Evolutionary conservation across 2,329 filamentous ascomycete genomes (phyloP), one percentile per base, ranked within the genome.

Genomic region (Kalaharituber pfeilii): DNA sequence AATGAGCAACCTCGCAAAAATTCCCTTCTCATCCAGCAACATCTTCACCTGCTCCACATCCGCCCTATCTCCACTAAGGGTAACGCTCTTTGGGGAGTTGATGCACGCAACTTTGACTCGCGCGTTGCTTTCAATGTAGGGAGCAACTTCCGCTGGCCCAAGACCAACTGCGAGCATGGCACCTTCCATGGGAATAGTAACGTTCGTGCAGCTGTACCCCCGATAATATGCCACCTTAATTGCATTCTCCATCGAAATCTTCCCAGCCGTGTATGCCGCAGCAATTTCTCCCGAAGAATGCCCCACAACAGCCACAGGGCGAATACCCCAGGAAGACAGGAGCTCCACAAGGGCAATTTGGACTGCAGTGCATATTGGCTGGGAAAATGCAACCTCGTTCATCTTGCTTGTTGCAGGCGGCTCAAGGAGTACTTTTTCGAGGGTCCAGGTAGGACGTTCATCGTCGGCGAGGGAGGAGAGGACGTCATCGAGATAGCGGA

Each of bases 331-430:
- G 1, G 58, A 56, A 0, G 39, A 30, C 2, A 75, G 65, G 0
- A 70, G 59, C 13, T 72, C 66, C 0, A 72, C 65, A 0, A 75
- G 59, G 0, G 66, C 74, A 1, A 79, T 66, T 58, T 79, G 76
- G 1, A 79, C 42, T 0, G 75, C 74, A 0, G 75, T 77, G 51
- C 72, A 77, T 1, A 76, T 61, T 0, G 76, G 72, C 57, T 78
- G 75, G 0, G 72, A 69, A 22, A 75, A 58, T 2, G 68, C 66
- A 0, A 72, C 68, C 18, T 67, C 60, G 7, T 68, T 39, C 0
- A 74, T 60, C 2, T 62, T 57, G 5, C 68, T 70, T 1, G 49
- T 28, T 0, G 55, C 52, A 1, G 54, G 33, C 0, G 64, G 62
- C 30, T 36, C 30, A n/a, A 36, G 30, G 30, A 36, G 30, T n/a